Evolutionary conservation across 2,329 filamentous ascomycete genomes (phyloP).

Genomic region (Metarhizium humberi): DNA sequence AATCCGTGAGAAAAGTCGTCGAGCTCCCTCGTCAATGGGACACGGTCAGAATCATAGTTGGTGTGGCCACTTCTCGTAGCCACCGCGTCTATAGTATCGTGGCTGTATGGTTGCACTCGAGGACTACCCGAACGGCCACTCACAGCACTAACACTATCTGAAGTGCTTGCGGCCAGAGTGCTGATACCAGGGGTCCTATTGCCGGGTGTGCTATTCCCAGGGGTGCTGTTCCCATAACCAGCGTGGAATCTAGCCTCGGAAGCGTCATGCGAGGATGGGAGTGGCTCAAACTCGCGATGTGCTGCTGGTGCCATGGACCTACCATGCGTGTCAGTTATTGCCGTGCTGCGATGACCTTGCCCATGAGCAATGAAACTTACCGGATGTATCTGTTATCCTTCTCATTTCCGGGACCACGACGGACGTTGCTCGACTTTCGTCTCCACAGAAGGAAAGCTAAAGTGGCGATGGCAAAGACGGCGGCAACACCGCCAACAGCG

Average conservation of each 20-base stretch:
- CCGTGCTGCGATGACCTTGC: neutral
- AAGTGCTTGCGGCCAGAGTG: conserved; percentile 7
- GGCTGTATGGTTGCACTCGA: conserved; percentile 1
- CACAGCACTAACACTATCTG: conserved; percentile 4
- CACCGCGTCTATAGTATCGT: conserved; percentile 1
- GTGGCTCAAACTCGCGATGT: conserved; percentile 17
- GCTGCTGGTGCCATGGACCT: conserved; percentile 19
- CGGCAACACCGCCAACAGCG: conserved; percentile 40
- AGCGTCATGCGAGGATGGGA: conserved; percentile 18
- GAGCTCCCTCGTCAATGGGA: conserved; percentile 30
- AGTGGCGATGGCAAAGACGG: conserved; percentile 31
- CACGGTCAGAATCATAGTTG: conserved; percentile 23
- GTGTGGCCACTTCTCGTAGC: conserved; percentile 14
- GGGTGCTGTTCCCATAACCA: neutral
- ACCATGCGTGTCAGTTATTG: conserved; percentile 11
- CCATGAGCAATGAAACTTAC: conserved; percentile 15
- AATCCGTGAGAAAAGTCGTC: conserved; percentile 37
- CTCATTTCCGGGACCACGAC: neutral
- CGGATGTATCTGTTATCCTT: conserved; percentile 31
- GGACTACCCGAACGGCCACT: neutral
- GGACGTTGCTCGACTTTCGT: conserved; percentile 13
- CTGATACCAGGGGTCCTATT: too few species aligned
- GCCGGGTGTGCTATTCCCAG: too few species aligned
- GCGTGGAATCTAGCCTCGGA: conserved; percentile 10
- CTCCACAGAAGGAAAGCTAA: conserved; percentile 35